Evolutionary conservation across 2,329 filamentous ascomycete species (phyloP).

Genomic region (Ceratocystis cacaofunesta): DNA sequence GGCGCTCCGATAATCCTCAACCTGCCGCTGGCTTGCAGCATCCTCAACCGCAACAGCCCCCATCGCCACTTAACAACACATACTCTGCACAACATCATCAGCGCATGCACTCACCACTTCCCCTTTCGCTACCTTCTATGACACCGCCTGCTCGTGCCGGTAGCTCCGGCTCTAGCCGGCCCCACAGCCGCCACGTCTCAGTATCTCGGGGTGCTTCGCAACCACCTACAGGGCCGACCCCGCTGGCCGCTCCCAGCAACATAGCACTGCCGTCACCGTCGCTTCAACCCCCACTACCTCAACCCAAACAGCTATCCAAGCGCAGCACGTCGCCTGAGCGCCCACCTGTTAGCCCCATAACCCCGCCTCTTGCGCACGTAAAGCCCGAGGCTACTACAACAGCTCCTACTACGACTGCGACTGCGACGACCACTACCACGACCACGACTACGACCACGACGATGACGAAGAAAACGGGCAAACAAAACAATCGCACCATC

Average conservation of each 20-base stretch:
- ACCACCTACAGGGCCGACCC: slow-evolving; percentile 7
- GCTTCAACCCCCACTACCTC: slow-evolving; percentile 14
- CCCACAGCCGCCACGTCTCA: slow-evolving; percentile 19
- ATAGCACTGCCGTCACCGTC: slow-evolving; percentile 13
- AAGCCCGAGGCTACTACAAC: slow-evolving; percentile 18
- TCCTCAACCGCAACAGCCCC: slow-evolving; percentile 14
- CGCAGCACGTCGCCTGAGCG: slow-evolving; percentile 32
- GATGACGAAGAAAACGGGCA: not conserved
- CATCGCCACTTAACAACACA: slow-evolving; percentile 6
- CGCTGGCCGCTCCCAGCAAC: slow-evolving; percentile 11
- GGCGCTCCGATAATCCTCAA: slow-evolving; percentile 8
- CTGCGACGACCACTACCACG: too few relatives aligned
- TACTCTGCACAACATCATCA: slow-evolving; percentile 13
- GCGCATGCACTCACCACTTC: slow-evolving; percentile 14
- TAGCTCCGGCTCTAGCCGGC: slow-evolving; percentile 24
- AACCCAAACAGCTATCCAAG: slow-evolving; percentile 13
- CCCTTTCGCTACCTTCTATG: slow-evolving; percentile 14
- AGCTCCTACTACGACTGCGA: too few relatives aligned
- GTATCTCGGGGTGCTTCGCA: slow-evolving; percentile 12
- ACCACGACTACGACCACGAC: slow-evolving; percentile 8
- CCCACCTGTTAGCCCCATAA: slow-evolving; percentile 41
- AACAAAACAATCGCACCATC: slow-evolving; percentile 16
- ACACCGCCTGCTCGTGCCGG: slow-evolving; percentile 10
- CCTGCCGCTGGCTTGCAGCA: slow-evolving; percentile 14
- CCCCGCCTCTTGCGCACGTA: slow-evolving; percentile 32